These are phyloP conservation scores for Blumeria graminis DNA, from an alignment of 2,329 filamentous ascomycete genomes.

Conservation along the genomic window DNA sequence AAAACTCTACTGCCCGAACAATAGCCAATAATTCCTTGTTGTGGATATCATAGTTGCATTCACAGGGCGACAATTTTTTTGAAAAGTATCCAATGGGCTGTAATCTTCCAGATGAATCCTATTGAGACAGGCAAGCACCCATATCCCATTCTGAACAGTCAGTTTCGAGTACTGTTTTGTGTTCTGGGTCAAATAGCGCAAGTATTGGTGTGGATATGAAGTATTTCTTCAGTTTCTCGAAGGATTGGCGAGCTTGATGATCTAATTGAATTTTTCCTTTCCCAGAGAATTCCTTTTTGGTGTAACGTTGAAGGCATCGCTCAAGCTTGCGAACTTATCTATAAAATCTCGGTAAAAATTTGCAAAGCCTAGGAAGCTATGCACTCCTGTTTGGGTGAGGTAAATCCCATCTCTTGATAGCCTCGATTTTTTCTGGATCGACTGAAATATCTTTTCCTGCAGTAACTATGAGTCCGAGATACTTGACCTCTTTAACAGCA, in stretches of 20 bases:
- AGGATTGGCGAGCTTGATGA: background rate
- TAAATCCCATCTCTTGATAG: background rate
- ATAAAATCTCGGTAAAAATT: background rate
- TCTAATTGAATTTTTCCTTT: background rate
- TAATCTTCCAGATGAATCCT: background rate
- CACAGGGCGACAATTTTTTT: background rate
- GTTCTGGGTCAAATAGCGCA: background rate
- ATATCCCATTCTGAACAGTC: background rate
- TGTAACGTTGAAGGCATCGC: background rate
- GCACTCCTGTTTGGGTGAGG: background rate
- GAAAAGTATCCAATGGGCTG: background rate
- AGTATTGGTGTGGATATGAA: background rate
- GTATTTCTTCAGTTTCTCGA: background rate
- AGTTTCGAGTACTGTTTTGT: background rate
- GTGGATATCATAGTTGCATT: background rate
- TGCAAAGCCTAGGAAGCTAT: background rate
- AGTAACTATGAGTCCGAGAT: background rate
- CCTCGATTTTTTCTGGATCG: background rate
- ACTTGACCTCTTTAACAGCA: background rate
- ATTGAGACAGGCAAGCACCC: background rate
- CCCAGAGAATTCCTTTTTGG: background rate
- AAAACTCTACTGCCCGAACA: background rate
- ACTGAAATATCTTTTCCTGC: background rate
- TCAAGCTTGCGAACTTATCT: background rate
- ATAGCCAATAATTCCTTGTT: background rate